Evolutionary conservation across 2,329 filamentous ascomycete species (phyloP).

Genomic region (Nannizzia gypsea): DNA sequence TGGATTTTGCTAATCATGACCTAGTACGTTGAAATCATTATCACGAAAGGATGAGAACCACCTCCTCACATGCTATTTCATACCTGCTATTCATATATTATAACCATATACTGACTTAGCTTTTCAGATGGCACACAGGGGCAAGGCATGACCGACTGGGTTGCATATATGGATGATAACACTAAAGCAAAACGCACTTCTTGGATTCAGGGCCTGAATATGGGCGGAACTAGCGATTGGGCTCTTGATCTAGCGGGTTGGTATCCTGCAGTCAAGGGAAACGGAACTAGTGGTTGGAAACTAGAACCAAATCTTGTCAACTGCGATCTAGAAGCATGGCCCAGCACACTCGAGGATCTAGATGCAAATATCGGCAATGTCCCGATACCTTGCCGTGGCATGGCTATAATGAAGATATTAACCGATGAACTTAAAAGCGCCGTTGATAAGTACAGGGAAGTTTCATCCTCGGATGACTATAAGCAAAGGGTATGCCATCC

Average conservation of each 20-base stretch:
- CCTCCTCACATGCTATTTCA: not conserved
- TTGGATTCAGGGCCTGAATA: constrained; percentile 16
- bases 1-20: not conserved
- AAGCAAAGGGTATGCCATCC: not conserved
- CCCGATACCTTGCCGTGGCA: not conserved
- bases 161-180: constrained; percentile 23
- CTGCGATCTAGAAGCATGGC: not conserved
- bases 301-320: not conserved
- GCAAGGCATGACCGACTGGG: constrained; percentile 22
- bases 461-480: not conserved
- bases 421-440: not conserved
- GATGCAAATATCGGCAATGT: constrained; percentile 1
- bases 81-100: not conserved
- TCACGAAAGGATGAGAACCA: not conserved
- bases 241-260: constrained; percentile 21
- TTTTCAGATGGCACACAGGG: constrained; percentile 1
- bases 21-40: not conserved
- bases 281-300: not conserved
- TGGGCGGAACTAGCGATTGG: constrained; percentile 26
- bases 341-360: not conserved
- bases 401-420: not conserved
- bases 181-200: constrained; percentile 17
- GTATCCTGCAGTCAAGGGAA: not conserved
- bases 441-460: not conserved
- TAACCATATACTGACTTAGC: not conserved